phyloP scores from a whole-genome alignment of 805 yeast genomes.

The Nakazawaea wickerhamii region DNA sequence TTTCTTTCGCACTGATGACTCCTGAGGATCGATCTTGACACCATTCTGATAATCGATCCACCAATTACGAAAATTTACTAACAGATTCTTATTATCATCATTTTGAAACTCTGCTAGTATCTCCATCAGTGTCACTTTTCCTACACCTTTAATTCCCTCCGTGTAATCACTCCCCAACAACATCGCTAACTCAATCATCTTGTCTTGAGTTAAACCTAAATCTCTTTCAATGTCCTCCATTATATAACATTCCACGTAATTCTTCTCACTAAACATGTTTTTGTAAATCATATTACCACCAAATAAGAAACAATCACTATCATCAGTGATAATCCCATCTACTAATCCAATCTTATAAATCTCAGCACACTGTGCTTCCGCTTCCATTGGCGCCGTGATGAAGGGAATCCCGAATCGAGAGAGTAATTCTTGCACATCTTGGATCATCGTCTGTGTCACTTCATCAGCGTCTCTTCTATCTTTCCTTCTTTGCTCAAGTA shows the following conservation, averaged over 20 bases:
- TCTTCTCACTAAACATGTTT: slow-evolving; percentile 91
- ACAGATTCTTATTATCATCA: slow-evolving; percentile 20
- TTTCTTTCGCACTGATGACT: slow-evolving; percentile 47
- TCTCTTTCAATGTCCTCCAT: slow-evolving; percentile 51
- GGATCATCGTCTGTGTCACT: slow-evolving; percentile 79
- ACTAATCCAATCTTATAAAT: slow-evolving; percentile 63
- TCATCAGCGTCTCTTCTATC: slow-evolving; percentile 88
- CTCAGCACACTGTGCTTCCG: slow-evolving; percentile 97
- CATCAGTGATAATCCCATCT: slow-evolving; percentile 96
- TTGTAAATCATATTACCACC: slow-evolving; percentile 83
- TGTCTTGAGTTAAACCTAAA: slow-evolving; percentile 57
- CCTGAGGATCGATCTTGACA: slow-evolving; percentile 32
- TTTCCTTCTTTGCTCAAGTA: slow-evolving; percentile 58
- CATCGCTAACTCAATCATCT: slow-evolving; percentile 75
- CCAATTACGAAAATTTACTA: slow-evolving; percentile 47
- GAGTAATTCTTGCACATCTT: slow-evolving; percentile 84
- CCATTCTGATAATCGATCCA: slow-evolving; percentile 43
- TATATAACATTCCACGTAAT: slow-evolving; percentile 82
- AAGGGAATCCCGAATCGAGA: slow-evolving; percentile 91
- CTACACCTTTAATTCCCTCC: slow-evolving; percentile 86
- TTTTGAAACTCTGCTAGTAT: slow-evolving; percentile 76
- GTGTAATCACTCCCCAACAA: slow-evolving; percentile 94
- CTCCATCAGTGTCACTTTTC: slow-evolving; percentile 91
- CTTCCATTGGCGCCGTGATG: slow-evolving; percentile 96
- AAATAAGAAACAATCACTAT: slow-evolving; percentile 91